Base-by-base conservation (phyloP, 768 basidiomycete genomes). In the Termitomyces sp. region DNA sequence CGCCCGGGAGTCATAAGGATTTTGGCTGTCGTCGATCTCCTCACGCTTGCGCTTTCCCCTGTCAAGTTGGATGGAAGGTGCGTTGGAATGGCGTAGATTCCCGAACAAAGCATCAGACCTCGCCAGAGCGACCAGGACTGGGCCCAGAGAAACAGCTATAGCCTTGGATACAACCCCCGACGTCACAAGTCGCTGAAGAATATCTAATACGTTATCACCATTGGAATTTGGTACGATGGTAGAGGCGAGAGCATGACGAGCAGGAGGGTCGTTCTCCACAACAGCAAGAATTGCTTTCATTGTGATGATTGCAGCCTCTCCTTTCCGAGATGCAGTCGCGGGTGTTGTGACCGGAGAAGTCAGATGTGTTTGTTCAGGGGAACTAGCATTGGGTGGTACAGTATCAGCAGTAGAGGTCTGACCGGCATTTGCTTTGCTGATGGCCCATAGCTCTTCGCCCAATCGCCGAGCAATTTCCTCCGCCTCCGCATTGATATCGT, bases 41-140 rank as follows among this genome's bases (percentile, higher is more conserved):
- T 85, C 86, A 4, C 89, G 82, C 69, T 88, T 91, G 42, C 90
- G 83, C 68, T 92, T 91, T n/a, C 87, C 86, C 62, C 81, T 84
- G 67, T 87, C 83, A 1, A 86, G 80, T 59, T 87, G 82, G 5
- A 83, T 76, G 0, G 82, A 79, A 26, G 87, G 72, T 14, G 84
- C 82, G 53, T 85, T 82, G 8, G 87, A 88, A 55, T 82, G 84
- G 45, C 82, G 82, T 59, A 89, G 75, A 18, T 77, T 81, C 2
- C 84, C 81, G 66, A 92, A 91, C 6, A 91, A 79, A 10, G 70
- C 66, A 47, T 86, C 85, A 0, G 86, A 88, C 55, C 83, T 77
- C 8, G 88, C 88, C 36, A 92, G 74, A 12, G 80, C 74, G 37
- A 92, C 77, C n/a, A 91, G 71, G 20, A 80, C 69, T 48, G 83